Percentiles rank a stretch among this genome's conserved stretches.
phyloP scores from a whole-genome alignment of 140 eudicot genomes.

The Stevia rebaudiana region DNA sequence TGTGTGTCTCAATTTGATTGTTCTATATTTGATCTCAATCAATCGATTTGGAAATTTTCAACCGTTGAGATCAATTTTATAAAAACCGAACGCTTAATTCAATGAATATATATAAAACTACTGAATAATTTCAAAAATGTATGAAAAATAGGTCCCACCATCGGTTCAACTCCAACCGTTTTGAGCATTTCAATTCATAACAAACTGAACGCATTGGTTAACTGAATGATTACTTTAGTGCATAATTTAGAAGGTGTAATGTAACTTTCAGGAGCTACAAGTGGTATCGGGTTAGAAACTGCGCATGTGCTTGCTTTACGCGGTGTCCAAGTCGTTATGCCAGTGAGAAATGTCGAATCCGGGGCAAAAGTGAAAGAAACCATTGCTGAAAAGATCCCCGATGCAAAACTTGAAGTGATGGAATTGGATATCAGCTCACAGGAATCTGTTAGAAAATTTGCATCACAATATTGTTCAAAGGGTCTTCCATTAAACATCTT shows the following conservation, averaged over 20 bases:
- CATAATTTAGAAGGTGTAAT: neutral
- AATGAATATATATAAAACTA: no score
- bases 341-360: slow-evolving; percentile 64
- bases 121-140: no score
- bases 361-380: slow-evolving; percentile 54
- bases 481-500: slow-evolving; percentile 69
- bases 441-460: slow-evolving; percentile 63
- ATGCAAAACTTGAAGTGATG: slow-evolving; percentile 74
- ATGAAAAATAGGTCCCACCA: no score
- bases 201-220: neutral
- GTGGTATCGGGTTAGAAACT: slow-evolving; percentile 71
- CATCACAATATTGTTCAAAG: slow-evolving; percentile 44
- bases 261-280: slow-evolving; percentile 62
- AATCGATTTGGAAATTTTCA: neutral
- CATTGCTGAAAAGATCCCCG: slow-evolving; percentile 41
- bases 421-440: slow-evolving; percentile 74
- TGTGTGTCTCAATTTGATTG: neutral
- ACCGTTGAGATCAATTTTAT: no score
- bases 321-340: slow-evolving; percentile 75
- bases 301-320: slow-evolving; percentile 60
- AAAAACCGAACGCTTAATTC: no score
- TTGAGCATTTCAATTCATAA: neutral
- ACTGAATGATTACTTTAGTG: neutral
- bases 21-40: neutral
- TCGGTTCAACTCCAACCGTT: neutral